A percentile compares a stretch with the other conserved stretches of the same genome.
Conservation (phyloP, 2,329 filamentous ascomycete species). For the Alternaria arborescens region DNA sequence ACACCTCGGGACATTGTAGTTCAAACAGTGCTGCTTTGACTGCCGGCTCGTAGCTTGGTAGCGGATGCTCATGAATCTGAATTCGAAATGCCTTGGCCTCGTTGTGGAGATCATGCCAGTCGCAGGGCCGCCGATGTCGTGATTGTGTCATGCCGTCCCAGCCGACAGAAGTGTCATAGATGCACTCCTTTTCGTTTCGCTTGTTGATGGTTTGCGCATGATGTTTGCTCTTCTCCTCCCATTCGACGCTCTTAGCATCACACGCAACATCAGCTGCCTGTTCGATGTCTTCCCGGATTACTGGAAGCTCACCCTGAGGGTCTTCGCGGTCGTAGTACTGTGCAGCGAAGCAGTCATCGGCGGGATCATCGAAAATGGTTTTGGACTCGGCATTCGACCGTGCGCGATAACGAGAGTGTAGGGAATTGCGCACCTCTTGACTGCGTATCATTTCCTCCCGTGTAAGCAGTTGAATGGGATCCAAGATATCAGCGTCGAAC, state of each 20-base stretch:
- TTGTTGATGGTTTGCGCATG: constrained; percentile 22
- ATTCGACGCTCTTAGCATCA: constrained; percentile 52
- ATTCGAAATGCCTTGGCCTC: constrained; percentile 55
- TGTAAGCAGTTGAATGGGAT: constrained; percentile 63
- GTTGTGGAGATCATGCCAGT: constrained; percentile 55
- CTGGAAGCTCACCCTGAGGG: constrained; percentile 31
- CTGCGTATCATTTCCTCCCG: constrained; percentile 62
- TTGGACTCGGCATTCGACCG: constrained; percentile 23
- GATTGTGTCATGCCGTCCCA: constrained; percentile 10
- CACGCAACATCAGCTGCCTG: constrained; percentile 36
- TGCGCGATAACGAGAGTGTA: constrained; percentile 50
- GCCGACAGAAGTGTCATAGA: constrained; percentile 40
- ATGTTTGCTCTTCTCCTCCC: constrained; percentile 39
- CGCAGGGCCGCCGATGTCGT: constrained; percentile 48
- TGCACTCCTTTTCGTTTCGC: constrained; percentile 43
- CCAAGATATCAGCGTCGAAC: constrained; percentile 60
- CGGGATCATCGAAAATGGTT: constrained; percentile 61
- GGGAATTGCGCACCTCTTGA: constrained; percentile 59
- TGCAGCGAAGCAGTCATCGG: constrained; percentile 56
- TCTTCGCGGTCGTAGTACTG: constrained; percentile 54
- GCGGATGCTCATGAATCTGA: constrained; percentile 58
- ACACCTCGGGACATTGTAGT: constrained; percentile 55
- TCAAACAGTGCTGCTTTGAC: constrained; percentile 63
- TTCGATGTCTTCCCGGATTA: constrained; percentile 50
- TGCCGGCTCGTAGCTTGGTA: constrained; percentile 52